A percentile compares a stretch with the other conserved stretches of the same genome.
Evolutionary conservation across 805 yeast species (phyloP).

Genomic region (Metschnikowia kofuensis): DNA sequence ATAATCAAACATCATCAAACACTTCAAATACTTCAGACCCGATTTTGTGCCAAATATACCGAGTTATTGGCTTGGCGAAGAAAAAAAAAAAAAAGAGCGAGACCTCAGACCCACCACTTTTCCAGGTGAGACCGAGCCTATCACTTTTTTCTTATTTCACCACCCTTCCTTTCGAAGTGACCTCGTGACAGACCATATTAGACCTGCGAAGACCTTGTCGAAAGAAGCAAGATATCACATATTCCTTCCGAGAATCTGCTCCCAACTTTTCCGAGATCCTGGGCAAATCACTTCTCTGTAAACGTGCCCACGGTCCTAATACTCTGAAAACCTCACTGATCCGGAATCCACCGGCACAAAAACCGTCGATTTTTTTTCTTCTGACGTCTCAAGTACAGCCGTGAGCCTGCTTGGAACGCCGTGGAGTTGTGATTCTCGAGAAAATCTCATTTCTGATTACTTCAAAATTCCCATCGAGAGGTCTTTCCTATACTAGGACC

Average conservation of each 20-base stretch:
- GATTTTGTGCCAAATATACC: no score
- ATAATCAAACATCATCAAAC: no score
- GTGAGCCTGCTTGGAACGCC: no score
- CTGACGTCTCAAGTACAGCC: no score
- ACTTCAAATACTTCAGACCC: no score
- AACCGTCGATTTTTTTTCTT: neutral
- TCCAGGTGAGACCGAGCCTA: neutral
- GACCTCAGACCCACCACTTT: constrained; percentile 3
- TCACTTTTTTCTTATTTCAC: constrained; percentile 3
- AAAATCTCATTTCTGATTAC: neutral
- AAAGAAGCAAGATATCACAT: neutral
- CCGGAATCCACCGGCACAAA: neutral
- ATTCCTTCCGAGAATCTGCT: neutral
- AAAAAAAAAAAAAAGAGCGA: neutral
- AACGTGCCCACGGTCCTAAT: constrained; percentile 1
- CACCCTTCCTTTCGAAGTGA: neutral
- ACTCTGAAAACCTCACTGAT: neutral
- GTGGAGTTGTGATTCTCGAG: no score
- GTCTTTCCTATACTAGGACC: neutral
- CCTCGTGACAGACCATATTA: neutral
- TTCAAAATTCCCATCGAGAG: neutral
- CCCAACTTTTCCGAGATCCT: neutral
- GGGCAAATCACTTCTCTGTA: neutral
- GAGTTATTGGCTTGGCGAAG: neutral
- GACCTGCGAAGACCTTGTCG: neutral